Evolutionary conservation across 2,329 filamentous ascomycete genomes (phyloP), one percentile per base, ranked within the genome.

Genomic region (Penicillium sp.): DNA sequence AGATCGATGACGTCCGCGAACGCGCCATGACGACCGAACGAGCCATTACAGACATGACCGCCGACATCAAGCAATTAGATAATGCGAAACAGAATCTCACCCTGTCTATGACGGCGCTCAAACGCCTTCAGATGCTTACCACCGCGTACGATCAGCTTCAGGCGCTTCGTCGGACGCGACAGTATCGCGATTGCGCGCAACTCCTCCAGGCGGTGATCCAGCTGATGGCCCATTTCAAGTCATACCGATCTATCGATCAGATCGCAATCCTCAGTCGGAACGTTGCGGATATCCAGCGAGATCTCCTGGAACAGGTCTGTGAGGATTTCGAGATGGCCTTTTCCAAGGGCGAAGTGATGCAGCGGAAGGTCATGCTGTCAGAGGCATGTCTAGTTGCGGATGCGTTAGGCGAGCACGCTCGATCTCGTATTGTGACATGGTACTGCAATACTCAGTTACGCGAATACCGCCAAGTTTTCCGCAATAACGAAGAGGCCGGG

Each of bases 221-320:
- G 81, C 85, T 99, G 39, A 97, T 97, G 89, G 90, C 90, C 61
- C 92, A 99, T 75, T 99, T 99, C 82, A 96, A 96, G 76, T 95
- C 90, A 73, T 99, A 97, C 72, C 82, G 94, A 52, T 96, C 91
- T 63, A 97, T 99, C 63, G 93, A 97, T 69, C 94, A 99, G 80
- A 97, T 99, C 68, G 94, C 94, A 23, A 89, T 89, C 0, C 80
- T 99, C 57, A 96, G 91, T 68, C 86, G 91, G 45, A 96, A 95
- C 64, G 94, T 99, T 29, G 88, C 91, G 5, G 94, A 97, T 64
- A 80, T 99, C 58, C 94, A 99, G 75, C 81, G 92, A 54, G 92
- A 97, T 71, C 76, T 99, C 52, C 77, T 97, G 51, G 94, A 99
- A 76, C 94, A 99, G 74, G 88, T 99, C n/a, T 99, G 94, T 70